Evolutionary conservation across 73 alveolate genomes (phyloP), one percentile per base, ranked within the genome.

Genomic region (Diophrys appendiculata): DNA sequence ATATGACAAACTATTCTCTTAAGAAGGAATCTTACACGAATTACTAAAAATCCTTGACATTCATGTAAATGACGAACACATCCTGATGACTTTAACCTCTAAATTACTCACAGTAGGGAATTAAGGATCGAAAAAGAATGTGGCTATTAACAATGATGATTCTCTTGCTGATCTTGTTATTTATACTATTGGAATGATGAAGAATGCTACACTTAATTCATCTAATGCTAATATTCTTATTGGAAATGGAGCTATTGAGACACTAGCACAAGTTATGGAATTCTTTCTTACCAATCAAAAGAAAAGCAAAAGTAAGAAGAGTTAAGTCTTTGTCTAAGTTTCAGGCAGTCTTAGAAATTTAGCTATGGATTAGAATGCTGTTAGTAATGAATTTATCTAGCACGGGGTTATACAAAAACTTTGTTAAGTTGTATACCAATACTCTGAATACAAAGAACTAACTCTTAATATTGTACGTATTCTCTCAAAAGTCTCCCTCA

Each of bases 271-370:
- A n/a, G n/a, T n/a, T n/a, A n/a, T n/a, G n/a, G n/a, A n/a, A n/a
- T n/a, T n/a, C n/a, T n/a, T n/a, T n/a, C n/a, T 23, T 23, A 3
- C 11, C 18, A 60, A 23, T 23, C 25, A 3, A 3, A 60, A 60
- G 71, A 11, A 11, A 31, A 60, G 5, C 18, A 60, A 23, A 23
- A 11, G 71, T 60, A 60, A 60, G 71, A 60, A 23, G 28, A 60
- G 71, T 23, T 78, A 86, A 34, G 43, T 85, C 72, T 81, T 91
- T 25, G 92, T 91, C 30, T 89, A 91, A 71, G 84, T 87, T 32
- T 72, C 93, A 1, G 97, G 92, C 24, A 68, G 87, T 27, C 82
- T 87, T 65, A 91, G 97, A 73, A 87, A 83, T 60, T 76, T 83
- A 18, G 90, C 97, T 31, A 91, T 73, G 74, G 87, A 65, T n/a